phyloP scores from a whole-genome alignment of 1,284 basidiomycete genomes.

The Psilocybe mexicana region DNA sequence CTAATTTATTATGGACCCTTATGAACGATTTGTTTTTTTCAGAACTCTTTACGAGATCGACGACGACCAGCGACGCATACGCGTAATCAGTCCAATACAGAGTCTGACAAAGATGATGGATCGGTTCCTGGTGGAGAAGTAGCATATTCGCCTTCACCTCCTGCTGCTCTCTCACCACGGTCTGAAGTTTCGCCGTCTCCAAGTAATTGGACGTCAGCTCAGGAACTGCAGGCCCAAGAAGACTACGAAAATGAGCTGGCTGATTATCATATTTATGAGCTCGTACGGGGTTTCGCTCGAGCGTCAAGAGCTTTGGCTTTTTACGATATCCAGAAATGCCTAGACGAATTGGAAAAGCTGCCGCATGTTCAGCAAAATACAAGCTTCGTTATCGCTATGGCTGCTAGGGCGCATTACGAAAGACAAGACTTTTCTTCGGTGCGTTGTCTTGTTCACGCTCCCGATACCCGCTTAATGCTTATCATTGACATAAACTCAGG shows the following conservation, averaged over 20 bases:
- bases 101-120: slow-evolving; percentile 72
- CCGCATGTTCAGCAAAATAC: slow-evolving; percentile 77
- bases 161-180: slow-evolving; percentile 57
- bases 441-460: slow-evolving; percentile 36
- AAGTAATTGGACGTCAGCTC: slow-evolving; percentile 55
- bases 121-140: slow-evolving; percentile 41
- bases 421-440: slow-evolving; percentile 84
- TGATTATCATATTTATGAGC: slow-evolving; percentile 80
- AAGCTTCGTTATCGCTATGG: slow-evolving; percentile 77
- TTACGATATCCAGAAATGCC: slow-evolving; percentile 75
- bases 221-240: slow-evolving; percentile 70
- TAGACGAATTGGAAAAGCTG: slow-evolving; percentile 75
- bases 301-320: slow-evolving; percentile 72
- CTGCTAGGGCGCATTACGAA: slow-evolving; percentile 87
- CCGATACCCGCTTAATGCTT: slow-evolving; percentile 18
- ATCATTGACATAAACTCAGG: slow-evolving; percentile 48
- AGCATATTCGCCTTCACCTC: slow-evolving; percentile 60
- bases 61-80: slow-evolving; percentile 52
- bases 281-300: slow-evolving; percentile 79
- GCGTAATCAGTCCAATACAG: slow-evolving; percentile 53
- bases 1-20: slow-evolving; percentile 3
- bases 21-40: slow-evolving; percentile 24
- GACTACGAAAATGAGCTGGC: slow-evolving; percentile 71
- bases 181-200: slow-evolving; percentile 63
- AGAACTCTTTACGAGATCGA: slow-evolving; percentile 56